phyloP scores from a whole-genome alignment of 495 filamentous ascomycete genomes.

The Entonaema liquescens region DNA sequence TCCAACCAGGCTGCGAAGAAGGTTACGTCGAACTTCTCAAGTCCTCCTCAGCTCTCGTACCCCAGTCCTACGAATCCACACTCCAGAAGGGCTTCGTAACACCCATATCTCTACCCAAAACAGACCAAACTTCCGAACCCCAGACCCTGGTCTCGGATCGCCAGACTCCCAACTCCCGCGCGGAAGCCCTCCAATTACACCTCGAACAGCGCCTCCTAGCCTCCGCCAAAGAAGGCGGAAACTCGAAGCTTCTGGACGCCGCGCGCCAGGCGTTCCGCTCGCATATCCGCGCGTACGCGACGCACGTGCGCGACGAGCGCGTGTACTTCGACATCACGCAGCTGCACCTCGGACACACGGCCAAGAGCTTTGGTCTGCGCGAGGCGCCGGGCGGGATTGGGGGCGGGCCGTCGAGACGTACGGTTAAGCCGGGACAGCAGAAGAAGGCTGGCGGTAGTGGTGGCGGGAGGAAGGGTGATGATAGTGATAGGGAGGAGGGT shows the following conservation, averaged over 20 bases:
- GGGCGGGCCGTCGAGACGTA: conserved; percentile 52
- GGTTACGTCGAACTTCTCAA: conserved; percentile 81
- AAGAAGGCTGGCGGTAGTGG: conserved; percentile 29
- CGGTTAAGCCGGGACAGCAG: conserved; percentile 39
- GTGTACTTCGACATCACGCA: conserved; percentile 86
- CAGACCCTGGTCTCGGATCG: conserved; percentile 38
- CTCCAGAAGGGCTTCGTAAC: conserved; percentile 64
- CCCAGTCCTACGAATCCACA: conserved; percentile 57
- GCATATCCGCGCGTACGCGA: conserved; percentile 93
- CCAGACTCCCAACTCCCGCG: conserved; percentile 54
- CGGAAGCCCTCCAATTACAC: conserved; percentile 59
- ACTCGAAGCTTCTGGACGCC: conserved; percentile 65
- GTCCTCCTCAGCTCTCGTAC: conserved; percentile 47
- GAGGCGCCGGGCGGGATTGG: conserved; percentile 87
- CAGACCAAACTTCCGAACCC: conserved; percentile 36
- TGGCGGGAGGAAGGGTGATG: conserved; percentile 33
- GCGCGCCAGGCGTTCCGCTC: conserved; percentile 86
- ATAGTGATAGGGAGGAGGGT: conserved; percentile 25
- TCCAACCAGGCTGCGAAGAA: conserved; percentile 90
- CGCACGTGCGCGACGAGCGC: conserved; percentile 85
- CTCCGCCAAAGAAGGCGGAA: conserved; percentile 38
- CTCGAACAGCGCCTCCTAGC: conserved; percentile 58
- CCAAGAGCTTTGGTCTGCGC: conserved; percentile 89
- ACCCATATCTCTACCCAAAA: conserved; percentile 49
- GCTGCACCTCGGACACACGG: conserved; percentile 90